Evolutionary conservation across 768 basidiomycete species (phyloP), one percentile per base, ranked within the genome.

Genomic region (Kwoniella dejecticola): DNA sequence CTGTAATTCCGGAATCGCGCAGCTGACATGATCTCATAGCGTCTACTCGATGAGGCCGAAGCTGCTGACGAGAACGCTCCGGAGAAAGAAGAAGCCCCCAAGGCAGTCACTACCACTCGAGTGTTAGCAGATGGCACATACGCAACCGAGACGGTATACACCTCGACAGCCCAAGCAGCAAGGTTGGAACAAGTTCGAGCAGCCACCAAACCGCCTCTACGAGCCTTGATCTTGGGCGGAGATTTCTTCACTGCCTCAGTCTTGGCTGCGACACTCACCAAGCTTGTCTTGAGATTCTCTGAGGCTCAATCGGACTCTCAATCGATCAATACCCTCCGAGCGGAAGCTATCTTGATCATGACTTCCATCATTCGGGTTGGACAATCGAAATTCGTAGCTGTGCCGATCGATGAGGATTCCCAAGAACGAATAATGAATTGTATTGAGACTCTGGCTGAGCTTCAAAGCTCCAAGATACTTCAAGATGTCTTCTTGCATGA

Each of bases 291-390:
- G 38, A 84, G 95, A 17, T 90, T 82, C 66, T 77, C 82, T 6
- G 82, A 85, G 56, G 68, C 87, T 52, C 59, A 63, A 4, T 59
- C 66, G 21, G 85, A 88, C 64, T 77, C 81, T 45, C 81, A 83
- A 27, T 73, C 80, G 8, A 84, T 87, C 68, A 95, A 99, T 70
- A 80, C 85, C 5, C 80, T 97, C 5, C 85, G 89, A 27, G 96
- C 96, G 12, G 94, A 99, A 83, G 87, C 90, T 4, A 97, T 99
- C 90, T 84, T 99, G 55, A 91, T 98, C 77, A 97, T 99, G 96
- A 88, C 93, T 1, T 96, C 93, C 8, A 83, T 93, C 76, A 90
- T 98, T 75, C 91, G 96, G 48, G 91, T 97, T 57, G 96, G 96
- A 36, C 95, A 98, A 80, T 94, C 92, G 55, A 95, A 94, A 76